A percentile compares a stretch with the other conserved stretches of the same genome.
Conservation (phyloP, 192 early-diverging fungal genomes). For the Mortierella claussenii region DNA sequence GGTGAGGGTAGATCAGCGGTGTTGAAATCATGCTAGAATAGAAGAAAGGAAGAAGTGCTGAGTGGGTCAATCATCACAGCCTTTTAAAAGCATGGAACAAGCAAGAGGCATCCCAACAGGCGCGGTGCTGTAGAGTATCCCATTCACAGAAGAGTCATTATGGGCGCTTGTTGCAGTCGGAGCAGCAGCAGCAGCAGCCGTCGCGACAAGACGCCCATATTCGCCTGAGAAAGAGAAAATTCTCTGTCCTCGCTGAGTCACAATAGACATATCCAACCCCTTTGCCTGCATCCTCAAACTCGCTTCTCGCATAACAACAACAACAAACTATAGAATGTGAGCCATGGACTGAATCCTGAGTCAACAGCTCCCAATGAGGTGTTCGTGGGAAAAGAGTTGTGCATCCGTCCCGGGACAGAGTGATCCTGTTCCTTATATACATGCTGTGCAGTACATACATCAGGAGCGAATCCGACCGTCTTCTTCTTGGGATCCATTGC, state of each 20-base stretch:
- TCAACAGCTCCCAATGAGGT: too few species aligned
- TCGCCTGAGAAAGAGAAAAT: conserved; percentile 1
- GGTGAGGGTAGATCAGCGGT: conserved; percentile 45
- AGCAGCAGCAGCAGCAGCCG: too few species aligned
- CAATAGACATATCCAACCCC: conserved; percentile 14
- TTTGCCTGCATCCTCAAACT: too few species aligned
- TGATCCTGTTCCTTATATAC: conserved; percentile 1
- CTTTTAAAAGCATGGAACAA: too few species aligned
- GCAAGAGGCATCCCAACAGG: too few species aligned
- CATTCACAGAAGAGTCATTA: too few species aligned
- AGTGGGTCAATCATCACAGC: too few species aligned
- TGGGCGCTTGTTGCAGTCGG: too few species aligned
- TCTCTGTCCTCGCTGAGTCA: conserved; percentile 29
- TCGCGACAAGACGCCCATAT: too few species aligned
- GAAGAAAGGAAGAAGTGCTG: not conserved
- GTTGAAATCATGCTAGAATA: conserved; percentile 35
- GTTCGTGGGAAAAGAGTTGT: too few species aligned
- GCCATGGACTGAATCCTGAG: conserved; percentile 16
- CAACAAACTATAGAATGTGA: conserved; percentile 1
- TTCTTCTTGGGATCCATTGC: conserved; percentile 53
- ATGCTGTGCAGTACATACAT: conserved; percentile 20
- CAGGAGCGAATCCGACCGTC: conserved; percentile 52
- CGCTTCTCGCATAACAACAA: conserved; percentile 8
- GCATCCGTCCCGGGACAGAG: too few species aligned
- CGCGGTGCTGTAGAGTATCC: too few species aligned